Evolutionary conservation across 169 alveolate genomes (phyloP), one percentile per base, ranked within the genome.

Genomic region (Plasmodium cynomolgi): DNA sequence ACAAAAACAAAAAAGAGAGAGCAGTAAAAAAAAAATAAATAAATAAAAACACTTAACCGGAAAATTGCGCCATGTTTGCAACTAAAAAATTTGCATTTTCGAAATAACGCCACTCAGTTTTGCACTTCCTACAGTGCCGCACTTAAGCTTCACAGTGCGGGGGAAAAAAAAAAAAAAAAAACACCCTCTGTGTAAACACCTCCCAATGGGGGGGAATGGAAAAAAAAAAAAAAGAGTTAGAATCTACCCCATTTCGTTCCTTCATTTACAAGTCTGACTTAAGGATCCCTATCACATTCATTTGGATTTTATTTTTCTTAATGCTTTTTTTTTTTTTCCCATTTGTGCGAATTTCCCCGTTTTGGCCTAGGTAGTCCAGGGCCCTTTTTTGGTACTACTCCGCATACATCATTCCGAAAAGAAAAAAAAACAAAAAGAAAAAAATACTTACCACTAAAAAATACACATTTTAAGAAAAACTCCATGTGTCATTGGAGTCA

Each of bases 101-200:
- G 41, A 26, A 68, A 68, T 68, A 20, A 11, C 77, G 37, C 41
- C n/a, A 68, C 41, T 68, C 37, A 23, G 15, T 68, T 68, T 68
- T 68, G 77, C 77, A 13, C 77, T 26, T 23, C 62, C 62, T 50
- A 50, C 31, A 58, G 23, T 56, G 4, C 7, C n/a, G 23, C 72
- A 56, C 23, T 56, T 56, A 56, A 56, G 23, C n/a, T 56, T 56
- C 23, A 56, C 72, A 62, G 77, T 72, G 68, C 44, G 34, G 34
- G 68, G 20, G n/a, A 81, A 81, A 23, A 81, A 81, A n/a, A 81
- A 81, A 81, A 81, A 81, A 13, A 41, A 81, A 81, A 81, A 41
- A 50, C n/a, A 41, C 33, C 31, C 31, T 81, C 68, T 44, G 37
- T 81, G 68, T 81, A 26, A 39, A 41, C 39, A 58, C 7, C 74